Evolutionary conservation across 495 filamentous ascomycete species (phyloP), one percentile per base, ranked within the genome.

Genomic region (Monascus purpureus): DNA sequence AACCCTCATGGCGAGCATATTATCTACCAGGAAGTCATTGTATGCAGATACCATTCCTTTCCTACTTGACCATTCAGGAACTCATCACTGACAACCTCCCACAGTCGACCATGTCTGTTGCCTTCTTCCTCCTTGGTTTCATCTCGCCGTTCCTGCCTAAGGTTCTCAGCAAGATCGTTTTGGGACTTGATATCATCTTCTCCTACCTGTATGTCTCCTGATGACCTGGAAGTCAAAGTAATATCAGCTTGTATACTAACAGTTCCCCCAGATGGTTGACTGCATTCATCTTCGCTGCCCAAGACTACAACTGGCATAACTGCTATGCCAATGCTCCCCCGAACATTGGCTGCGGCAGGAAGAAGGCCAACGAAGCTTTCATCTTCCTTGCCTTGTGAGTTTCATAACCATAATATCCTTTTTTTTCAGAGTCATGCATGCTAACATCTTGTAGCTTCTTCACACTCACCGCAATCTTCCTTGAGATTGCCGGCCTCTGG

Each of bases 311-410:
- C 42, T 41, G 46, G 36, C 41, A 51, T 19, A 32, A 43, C 39
- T 59, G 60, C 49, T 38, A 33, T 31, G 47, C 57, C 25, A 29
- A 44, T 23, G 32, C 52, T 3, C 59, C 61, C 4, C 43, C 50
- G 4, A 46, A 44, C 29, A 6, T 53, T 26, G 23, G 25, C 16
- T 63, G 57, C 41, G 22, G 32, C 5, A 41, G 35, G 22, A 64
- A 62, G 41, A 56, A 63, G 31, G 62, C 70, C 17, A 62, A 67
- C 33, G 68, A 75, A 45, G 53, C 72, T 1, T 77, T 77, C 36
- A 68, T 64, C 41, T 77, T 75, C 48, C 52, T 77, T 18, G 65
- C 70, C 14, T 77, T 75, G 71, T 75, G 59, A 26, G 68, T 65
- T 25, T n/a, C n/a, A n/a, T n/a, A n/a, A n/a, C n/a, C n/a, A n/a